Base-by-base conservation (phyloP, 176 grass and related monocot genomes). In the Aegilops umbellulata region DNA sequence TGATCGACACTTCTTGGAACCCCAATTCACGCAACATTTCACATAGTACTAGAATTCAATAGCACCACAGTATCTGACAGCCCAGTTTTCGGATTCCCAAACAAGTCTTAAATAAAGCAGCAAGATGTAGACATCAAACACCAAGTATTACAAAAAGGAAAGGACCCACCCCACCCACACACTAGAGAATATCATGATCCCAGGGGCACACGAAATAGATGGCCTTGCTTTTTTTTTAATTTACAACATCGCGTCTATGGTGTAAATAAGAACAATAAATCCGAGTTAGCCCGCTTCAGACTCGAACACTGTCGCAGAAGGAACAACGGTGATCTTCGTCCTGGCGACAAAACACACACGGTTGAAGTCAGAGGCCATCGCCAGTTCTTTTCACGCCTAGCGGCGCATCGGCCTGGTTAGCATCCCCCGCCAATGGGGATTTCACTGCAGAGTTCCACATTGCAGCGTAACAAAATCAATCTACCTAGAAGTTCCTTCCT, bases 401-500 rank as follows among this genome's bases (percentile, higher is more conserved):
- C 31, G 57, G 86, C 31, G 30, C 63, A 32, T 64, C 80, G 72
- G 67, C 53, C 83, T 61, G 46, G 80, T 83, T 83, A 83, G 85
- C 81, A 80, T 75, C 80, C 80, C 27, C 80, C 27, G 0, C 20
- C 23, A 41, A 67, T 31, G 19, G 80, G 83, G 47, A 57, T 87
- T 38, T 49, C 13, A 49, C 38, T 23, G 71, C 44, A 8, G 0
- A 62, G 8, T 68, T 83, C 12, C 76, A 66, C 34, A 31, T n/a
- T 60, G 75, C 60, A 80, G 84, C 58, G 65, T 24, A 80, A 39
- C 85, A 84, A 66, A 84, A 74, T 80, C 14, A 8, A n/a, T 74
- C 44, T 73, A 60, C 76, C 76, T 90, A 93, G 64, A 81, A 93
- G 36, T 93, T 93, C 82, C 91, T 93, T 76, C 88, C 91, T 78